A percentile compares a stretch with the other conserved stretches of the same genome.
Evolutionary conservation across 257 asterid species (phyloP).

Genomic region (Forsythia suspensa): DNA sequence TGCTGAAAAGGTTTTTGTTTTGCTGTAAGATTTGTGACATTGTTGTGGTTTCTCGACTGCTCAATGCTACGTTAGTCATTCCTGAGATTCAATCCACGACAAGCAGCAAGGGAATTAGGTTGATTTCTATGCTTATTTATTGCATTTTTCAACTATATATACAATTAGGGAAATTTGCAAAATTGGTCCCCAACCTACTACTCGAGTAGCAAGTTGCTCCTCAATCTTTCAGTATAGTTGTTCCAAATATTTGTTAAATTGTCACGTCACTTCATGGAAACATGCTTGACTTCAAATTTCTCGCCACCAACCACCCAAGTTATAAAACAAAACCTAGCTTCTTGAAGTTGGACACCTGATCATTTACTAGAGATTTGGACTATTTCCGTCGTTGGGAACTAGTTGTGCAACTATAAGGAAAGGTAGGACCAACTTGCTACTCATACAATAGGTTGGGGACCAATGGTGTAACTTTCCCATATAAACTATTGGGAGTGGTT

Average conservation of each 20-base stretch:
- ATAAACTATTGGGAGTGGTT: background rate
- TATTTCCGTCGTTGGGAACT: background rate
- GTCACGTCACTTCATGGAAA: too few relatives aligned
- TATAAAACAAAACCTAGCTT: background rate
- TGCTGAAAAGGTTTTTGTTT: slow-evolving; percentile 13
- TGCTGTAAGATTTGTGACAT: slow-evolving; percentile 78
- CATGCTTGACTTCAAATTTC: too few relatives aligned
- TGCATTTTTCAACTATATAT: background rate
- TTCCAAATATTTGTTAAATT: background rate
- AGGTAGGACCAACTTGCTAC: background rate
- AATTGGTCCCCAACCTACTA: background rate
- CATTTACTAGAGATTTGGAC: background rate
- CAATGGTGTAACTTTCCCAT: background rate
- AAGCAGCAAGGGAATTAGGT: slow-evolving; percentile 98
- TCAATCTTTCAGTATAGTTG: background rate
- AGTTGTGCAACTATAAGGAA: background rate
- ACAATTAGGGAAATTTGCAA: background rate
- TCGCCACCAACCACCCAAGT: too few relatives aligned
- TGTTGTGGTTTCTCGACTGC: slow-evolving; percentile 87
- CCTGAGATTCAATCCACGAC: slow-evolving; percentile 98
- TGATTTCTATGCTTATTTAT: slow-evolving; percentile 6
- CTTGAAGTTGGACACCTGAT: background rate
- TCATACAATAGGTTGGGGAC: background rate
- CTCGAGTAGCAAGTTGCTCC: background rate
- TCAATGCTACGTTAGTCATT: slow-evolving; percentile 87